Evolutionary conservation across 192 early-diverging fungal species (phyloP), one percentile per base, ranked within the genome.

Genomic region (Funneliformis geosporum): DNA sequence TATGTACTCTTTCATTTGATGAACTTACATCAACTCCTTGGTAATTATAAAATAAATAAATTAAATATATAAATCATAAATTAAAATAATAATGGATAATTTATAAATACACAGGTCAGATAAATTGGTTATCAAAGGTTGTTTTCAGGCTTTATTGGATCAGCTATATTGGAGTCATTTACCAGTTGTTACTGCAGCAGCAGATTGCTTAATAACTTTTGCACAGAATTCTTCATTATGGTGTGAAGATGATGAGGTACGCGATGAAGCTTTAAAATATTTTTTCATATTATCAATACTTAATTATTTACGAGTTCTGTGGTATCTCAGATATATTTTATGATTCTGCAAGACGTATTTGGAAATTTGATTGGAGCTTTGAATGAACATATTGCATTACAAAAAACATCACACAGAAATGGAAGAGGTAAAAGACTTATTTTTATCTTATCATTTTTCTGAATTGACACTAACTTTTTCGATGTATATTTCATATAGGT

Each of bases 351-450:
- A 79, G 89, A 87, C 64, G 85, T 96, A 3, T 79, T 94, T 3
- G 87, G 89, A 10, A 89, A 91, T 47, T 60, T 95, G 16, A 80
- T 96, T 44, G 90, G 86, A 50, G 89, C 94, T 11, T 78, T 94
- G 40, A 89, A 89, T 60, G 90, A 92, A 16, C 92, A 94, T 71
- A 62, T 95, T 16, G 86, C 89, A 44, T 83, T 84, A 55, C 86
- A 88, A 59, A 81, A 89, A 80, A 44, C 42, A 60, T 73, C 75
- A 23, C 74, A 77, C 0, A 78, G 74, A 61, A 83, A 84, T 59
- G 90, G 86, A 28, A 83, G 84, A 78, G 80, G 81, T 67, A 69
- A 12, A 8, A 18, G 46, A 23, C 23, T 60, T 44, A 8, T 23
- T 40, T 21, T 12, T 64, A n/a, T 73, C 11, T 39, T 2, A 23